Conservation (phyloP, 23 red algal species). For the Gracilaria gracilis region DNA sequence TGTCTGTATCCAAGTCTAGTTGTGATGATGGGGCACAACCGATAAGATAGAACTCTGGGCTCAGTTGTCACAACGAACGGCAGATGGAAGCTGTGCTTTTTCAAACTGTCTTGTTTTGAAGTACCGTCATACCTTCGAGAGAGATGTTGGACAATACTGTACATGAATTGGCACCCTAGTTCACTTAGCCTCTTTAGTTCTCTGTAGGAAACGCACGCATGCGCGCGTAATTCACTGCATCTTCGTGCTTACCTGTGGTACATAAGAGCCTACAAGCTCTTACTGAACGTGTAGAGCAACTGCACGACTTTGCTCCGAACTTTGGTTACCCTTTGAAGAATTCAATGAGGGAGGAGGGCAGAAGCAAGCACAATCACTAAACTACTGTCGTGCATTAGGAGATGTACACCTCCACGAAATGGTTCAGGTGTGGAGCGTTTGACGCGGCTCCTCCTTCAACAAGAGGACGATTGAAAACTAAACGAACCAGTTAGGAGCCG, state of each 20-base stretch:
- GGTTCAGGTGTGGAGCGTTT: neutral
- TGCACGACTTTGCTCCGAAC: no score
- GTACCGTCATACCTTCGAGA: no score
- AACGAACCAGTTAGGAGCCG: no score
- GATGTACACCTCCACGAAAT: neutral
- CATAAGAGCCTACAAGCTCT: neutral
- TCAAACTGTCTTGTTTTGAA: no score
- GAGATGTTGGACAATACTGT: no score
- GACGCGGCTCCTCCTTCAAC: conserved; percentile 15
- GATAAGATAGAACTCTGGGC: neutral
- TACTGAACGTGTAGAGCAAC: neutral
- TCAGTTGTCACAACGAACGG: neutral
- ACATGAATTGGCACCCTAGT: neutral
- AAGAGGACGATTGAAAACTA: neutral
- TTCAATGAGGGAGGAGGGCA: neutral
- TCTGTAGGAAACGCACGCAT: neutral
- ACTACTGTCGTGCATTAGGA: neutral
- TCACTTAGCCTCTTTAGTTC: neutral
- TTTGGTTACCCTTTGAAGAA: neutral
- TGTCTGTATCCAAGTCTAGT: neutral
- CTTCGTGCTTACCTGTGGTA: neutral
- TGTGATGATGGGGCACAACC: neutral
- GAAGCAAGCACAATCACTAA: neutral
- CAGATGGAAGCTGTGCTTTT: neutral
- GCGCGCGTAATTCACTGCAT: neutral